phyloP scores from a whole-genome alignment of 257 asterid genomes.

The Cinchona pubescens region DNA sequence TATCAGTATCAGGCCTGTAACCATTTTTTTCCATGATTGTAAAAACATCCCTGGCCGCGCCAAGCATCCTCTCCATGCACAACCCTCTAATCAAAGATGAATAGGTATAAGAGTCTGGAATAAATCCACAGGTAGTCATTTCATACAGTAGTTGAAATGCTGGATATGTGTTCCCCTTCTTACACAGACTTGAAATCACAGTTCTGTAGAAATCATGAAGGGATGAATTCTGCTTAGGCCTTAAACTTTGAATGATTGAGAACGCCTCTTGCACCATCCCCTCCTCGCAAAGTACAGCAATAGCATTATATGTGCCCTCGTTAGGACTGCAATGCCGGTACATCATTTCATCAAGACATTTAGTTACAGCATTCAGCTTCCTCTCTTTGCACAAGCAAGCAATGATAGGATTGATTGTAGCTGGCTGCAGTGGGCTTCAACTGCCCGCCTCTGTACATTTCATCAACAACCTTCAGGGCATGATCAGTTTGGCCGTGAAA shows the following conservation, averaged over 20 bases:
- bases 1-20: constrained; percentile 51
- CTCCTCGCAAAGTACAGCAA: constrained; percentile 68
- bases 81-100: constrained; percentile 78
- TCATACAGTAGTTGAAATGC: constrained; percentile 67
- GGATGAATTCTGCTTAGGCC: constrained; percentile 43
- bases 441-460: constrained; percentile 48
- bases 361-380: constrained; percentile 52
- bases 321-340: constrained; percentile 53
- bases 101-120: constrained; percentile 72
- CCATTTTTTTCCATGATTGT: constrained; percentile 61
- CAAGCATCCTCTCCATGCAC: constrained; percentile 73
- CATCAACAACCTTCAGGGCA: constrained; percentile 67
- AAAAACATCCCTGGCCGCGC: constrained; percentile 59
- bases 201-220: constrained; percentile 52
- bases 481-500: constrained; percentile 64
- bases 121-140: constrained; percentile 54
- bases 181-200: constrained; percentile 65
- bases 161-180: constrained; percentile 63
- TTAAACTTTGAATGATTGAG: constrained; percentile 58
- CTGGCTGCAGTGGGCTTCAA: constrained; percentile 69
- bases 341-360: constrained; percentile 61
- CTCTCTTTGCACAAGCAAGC: constrained; percentile 59
- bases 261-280: constrained; percentile 67
- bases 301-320: constrained; percentile 75
- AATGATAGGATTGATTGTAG: constrained; percentile 79